Evolutionary conservation across 345 rosid genomes (phyloP).

Genomic region (Populus simonii): DNA sequence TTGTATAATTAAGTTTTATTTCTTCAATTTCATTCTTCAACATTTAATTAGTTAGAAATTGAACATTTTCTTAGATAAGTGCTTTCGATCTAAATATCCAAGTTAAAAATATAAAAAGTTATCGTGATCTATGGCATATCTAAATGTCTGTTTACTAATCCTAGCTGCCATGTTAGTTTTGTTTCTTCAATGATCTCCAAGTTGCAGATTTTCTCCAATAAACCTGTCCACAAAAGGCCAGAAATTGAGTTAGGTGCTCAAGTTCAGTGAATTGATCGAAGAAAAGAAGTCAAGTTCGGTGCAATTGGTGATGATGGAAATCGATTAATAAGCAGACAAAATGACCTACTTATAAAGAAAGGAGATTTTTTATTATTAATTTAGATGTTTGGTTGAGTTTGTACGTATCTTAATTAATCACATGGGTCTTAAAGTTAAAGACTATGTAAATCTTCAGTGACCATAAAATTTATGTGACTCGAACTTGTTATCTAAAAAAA

Average conservation of each 20-base stretch:
- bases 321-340: neutral
- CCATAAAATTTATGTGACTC: too few relatives aligned
- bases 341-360: neutral
- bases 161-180: neutral
- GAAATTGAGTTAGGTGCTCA: neutral
- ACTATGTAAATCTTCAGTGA: too few relatives aligned
- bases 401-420: too few relatives aligned
- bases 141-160: neutral
- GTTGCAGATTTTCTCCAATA: neutral
- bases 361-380: too few relatives aligned
- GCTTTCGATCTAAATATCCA: rapidly evolving
- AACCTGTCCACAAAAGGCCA: neutral
- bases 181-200: constrained; percentile 5
- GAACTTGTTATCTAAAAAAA: too few relatives aligned
- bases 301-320: neutral
- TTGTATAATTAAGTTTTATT: too few relatives aligned
- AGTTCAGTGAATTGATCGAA: neutral
- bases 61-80: rapidly evolving
- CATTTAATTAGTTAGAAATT: too few relatives aligned
- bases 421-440: too few relatives aligned
- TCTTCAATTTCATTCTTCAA: too few relatives aligned
- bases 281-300: too few relatives aligned
- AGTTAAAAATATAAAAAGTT: too few relatives aligned
- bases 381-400: too few relatives aligned
- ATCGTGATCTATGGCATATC: neutral